These are phyloP conservation scores for Albifimbria verrucaria DNA, from an alignment of 2,329 filamentous ascomycete species.

Conservation along the genomic window DNA sequence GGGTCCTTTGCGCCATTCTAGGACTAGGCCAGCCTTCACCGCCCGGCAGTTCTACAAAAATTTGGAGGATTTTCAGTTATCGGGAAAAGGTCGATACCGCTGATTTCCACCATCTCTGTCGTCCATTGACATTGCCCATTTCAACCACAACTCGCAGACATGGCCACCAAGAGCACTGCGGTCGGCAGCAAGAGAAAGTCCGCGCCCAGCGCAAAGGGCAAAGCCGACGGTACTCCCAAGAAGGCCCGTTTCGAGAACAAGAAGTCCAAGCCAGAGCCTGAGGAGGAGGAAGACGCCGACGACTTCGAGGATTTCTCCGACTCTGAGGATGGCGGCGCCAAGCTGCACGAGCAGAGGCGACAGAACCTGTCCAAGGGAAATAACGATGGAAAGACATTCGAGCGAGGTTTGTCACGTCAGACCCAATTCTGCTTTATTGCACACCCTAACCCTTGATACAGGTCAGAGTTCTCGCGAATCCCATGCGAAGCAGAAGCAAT, in stretches of 20 bases:
- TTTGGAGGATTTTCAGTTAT: conserved; percentile 5
- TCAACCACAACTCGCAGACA: conserved; percentile 21
- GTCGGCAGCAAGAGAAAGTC: conserved; percentile 57
- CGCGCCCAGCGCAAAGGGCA: conserved; percentile 39
- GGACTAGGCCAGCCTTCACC: conserved; percentile 26
- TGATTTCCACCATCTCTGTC: background rate
- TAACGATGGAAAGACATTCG: conserved; percentile 35
- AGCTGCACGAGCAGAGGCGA: conserved; percentile 37
- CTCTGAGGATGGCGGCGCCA: conserved; percentile 51
- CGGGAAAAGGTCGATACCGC: background rate
- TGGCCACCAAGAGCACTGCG: conserved; percentile 47
- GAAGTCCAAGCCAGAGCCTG: conserved; percentile 30
- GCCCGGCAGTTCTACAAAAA: conserved; percentile 32
- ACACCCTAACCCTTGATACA: conserved; percentile 28
- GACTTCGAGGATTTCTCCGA: conserved; percentile 45
- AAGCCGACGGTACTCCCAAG: conserved; percentile 41
- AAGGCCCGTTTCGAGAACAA: conserved; percentile 45
- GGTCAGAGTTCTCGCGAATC: conserved; percentile 73
- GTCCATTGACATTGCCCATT: conserved; percentile 4
- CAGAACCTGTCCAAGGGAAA: conserved; percentile 31
- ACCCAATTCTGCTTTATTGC: background rate
- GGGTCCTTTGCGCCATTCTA: conserved; percentile 16
- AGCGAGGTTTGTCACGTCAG: conserved; percentile 42
- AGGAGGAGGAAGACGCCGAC: conserved; percentile 38
- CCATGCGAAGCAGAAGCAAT: conserved; percentile 87